Conservation (phyloP, 331 rosid genomes). For the Malus hybrid region DNA sequence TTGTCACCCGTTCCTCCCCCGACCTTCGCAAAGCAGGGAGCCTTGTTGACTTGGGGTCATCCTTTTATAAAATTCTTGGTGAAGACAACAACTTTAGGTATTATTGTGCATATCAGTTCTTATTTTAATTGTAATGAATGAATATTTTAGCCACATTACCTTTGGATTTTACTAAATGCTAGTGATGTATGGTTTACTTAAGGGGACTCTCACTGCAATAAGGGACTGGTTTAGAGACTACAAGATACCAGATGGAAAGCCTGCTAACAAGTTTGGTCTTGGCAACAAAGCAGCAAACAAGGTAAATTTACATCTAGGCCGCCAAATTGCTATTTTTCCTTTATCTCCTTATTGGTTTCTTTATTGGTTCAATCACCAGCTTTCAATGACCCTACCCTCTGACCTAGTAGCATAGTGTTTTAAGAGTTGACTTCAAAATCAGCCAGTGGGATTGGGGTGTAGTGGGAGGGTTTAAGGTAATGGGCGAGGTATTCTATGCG, state of each 20-base stretch:
- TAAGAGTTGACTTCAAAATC: neutral
- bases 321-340: no score
- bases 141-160: neutral
- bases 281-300: slow-evolving; percentile 85
- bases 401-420: neutral
- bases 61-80: neutral
- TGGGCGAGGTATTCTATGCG: no score
- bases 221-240: slow-evolving; percentile 99
- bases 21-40: no score
- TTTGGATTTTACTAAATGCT: neutral
- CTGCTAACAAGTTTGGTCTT: slow-evolving; percentile 95
- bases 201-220: slow-evolving; percentile 94
- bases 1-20: no score
- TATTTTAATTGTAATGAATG: neutral
- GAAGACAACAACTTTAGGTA: neutral
- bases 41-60: no score
- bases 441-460: neutral
- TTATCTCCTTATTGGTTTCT: neutral
- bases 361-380: neutral
- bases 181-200: slow-evolving; percentile 15
- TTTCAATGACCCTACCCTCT: neutral
- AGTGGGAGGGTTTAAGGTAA: neutral
- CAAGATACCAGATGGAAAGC: slow-evolving; percentile 98
- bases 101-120: neutral
- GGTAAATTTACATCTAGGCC: slow-evolving; percentile 31